phyloP scores from a whole-genome alignment of 768 basidiomycete species.

The Panaeolus cyanescens region DNA sequence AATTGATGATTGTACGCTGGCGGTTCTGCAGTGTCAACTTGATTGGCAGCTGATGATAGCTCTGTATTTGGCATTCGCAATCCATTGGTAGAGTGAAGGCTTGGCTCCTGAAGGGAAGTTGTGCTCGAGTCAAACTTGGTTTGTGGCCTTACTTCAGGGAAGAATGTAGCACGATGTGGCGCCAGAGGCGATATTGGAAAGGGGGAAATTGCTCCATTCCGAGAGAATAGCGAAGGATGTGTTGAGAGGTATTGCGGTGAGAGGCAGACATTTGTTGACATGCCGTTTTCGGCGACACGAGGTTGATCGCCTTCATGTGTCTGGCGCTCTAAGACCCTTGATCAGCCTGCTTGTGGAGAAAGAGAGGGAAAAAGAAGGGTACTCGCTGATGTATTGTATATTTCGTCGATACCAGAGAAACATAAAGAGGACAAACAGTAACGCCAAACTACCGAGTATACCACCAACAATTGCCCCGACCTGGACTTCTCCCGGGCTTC shows the following conservation, averaged over 20 bases:
- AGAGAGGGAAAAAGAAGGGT: too few species aligned
- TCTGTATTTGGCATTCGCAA: too few species aligned
- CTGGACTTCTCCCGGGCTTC: not conserved
- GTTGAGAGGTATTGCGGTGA: not conserved
- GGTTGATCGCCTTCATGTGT: not conserved
- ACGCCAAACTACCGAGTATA: slow-evolving; percentile 6
- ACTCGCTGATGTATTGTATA: not conserved
- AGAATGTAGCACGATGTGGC: not conserved
- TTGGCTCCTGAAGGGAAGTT: not conserved
- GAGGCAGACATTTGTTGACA: not conserved
- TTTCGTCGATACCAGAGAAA: not conserved
- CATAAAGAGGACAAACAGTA: not conserved
- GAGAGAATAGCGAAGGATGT: not conserved
- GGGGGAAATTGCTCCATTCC: not conserved
- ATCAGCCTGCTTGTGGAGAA: too few species aligned
- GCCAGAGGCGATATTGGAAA: not conserved
- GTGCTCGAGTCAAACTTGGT: not conserved
- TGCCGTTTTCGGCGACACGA: not conserved
- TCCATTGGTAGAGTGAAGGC: too few species aligned
- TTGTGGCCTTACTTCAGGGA: not conserved
- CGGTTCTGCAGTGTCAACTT: too few species aligned
- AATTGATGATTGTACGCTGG: too few species aligned
- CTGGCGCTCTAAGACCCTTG: too few species aligned
- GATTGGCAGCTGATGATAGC: too few species aligned
- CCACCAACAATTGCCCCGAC: slow-evolving; percentile 5